Evolutionary conservation across 306 rosid genomes (phyloP), one percentile per base, ranked within the genome.

Genomic region (Trifolium fragiferum): DNA sequence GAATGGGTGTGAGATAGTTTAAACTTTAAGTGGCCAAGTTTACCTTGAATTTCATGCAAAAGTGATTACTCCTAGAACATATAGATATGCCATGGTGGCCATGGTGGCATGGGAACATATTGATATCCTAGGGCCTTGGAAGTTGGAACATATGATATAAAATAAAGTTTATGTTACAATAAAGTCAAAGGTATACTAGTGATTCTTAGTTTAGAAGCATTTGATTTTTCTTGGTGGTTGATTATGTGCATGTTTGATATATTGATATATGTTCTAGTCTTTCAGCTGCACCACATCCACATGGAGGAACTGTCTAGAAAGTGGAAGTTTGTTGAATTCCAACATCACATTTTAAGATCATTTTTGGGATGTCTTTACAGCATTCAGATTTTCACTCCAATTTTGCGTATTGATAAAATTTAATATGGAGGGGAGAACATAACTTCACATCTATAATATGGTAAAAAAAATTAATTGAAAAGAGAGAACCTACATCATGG

Each of bases 201-300:
- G 75, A 72, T 71, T 51, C 68, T 77, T 61, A 43, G 76, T 61
- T 74, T 46, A 61, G 77, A 75, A 72, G 78, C 69, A 76, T 71
- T 55, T 20, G 19, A 54, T 76, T 55, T 41, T 77, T 25, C 64
- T 37, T 25, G 21, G 37, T 58, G 20, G 70, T 65, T 49, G 16
- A 44, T 4, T 47, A 47, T 46, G 14, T 18, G 12, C 27, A 51
- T 15, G 6, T 10, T 78, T 40, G 68, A 61, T 57, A 38, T 41
- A 38, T 78, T 40, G 68, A 61, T 57, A 38, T 41, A 38, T 66
- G 46, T 72, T 74, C 66, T 69, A 44, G 65, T 62, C 76, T 41
- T 71, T 75, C 74, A 25, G 43, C 79, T 68, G 30, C 70, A 10
- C 21, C 86, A 79, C 86, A 72, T 82, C 15, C 84, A 83, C 88